These are phyloP conservation scores for Cladosporium sp. DNA, from an alignment of 2,329 filamentous ascomycete species.

Conservation along the genomic window DNA sequence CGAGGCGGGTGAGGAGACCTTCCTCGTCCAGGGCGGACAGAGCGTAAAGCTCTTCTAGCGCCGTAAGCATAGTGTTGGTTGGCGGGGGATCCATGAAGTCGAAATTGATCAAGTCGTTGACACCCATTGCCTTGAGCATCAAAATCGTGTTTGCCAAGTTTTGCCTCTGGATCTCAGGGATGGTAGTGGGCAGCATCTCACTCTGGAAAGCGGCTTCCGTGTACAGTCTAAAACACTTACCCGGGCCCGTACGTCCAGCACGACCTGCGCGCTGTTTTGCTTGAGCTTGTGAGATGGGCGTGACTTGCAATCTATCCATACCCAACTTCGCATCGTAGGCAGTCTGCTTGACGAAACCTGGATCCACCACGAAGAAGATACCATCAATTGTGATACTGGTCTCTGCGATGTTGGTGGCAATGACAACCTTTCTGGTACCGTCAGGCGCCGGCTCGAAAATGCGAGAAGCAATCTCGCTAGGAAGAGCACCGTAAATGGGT, in stretches of 20 bases:
- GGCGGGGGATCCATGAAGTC: slow-evolving; percentile 99
- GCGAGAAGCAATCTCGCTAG: slow-evolving; percentile 84
- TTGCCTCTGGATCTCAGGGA: slow-evolving; percentile 93
- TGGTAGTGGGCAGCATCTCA: slow-evolving; percentile 93
- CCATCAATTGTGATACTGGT: slow-evolving; percentile 97
- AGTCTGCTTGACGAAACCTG: slow-evolving; percentile 96
- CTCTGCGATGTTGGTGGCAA: slow-evolving; percentile 97
- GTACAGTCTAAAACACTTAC: slow-evolving; percentile 92
- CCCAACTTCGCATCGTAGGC: slow-evolving; percentile 95
- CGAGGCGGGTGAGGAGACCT: slow-evolving; percentile 83
- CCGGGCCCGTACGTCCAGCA: slow-evolving; percentile 89
- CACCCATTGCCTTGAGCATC: slow-evolving; percentile 98
- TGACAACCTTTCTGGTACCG: slow-evolving; percentile 86
- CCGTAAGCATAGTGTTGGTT: slow-evolving; percentile 95
- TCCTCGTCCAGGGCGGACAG: slow-evolving; percentile 91
- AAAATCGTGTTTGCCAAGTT: slow-evolving; percentile 90
- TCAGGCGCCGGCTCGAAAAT: slow-evolving; percentile 92
- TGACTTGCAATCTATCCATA: slow-evolving; percentile 95
- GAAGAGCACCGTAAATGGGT: slow-evolving; percentile 92
- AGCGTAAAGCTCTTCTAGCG: slow-evolving; percentile 90
- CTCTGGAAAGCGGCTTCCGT: slow-evolving; percentile 93
- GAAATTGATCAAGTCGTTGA: slow-evolving; percentile 94
- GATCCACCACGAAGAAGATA: slow-evolving; percentile 95
- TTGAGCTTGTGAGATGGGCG: slow-evolving; percentile 93
- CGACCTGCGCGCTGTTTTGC: slow-evolving; percentile 91